Base-by-base conservation (phyloP, 306 rosid genomes). In the Malus asiatica region DNA sequence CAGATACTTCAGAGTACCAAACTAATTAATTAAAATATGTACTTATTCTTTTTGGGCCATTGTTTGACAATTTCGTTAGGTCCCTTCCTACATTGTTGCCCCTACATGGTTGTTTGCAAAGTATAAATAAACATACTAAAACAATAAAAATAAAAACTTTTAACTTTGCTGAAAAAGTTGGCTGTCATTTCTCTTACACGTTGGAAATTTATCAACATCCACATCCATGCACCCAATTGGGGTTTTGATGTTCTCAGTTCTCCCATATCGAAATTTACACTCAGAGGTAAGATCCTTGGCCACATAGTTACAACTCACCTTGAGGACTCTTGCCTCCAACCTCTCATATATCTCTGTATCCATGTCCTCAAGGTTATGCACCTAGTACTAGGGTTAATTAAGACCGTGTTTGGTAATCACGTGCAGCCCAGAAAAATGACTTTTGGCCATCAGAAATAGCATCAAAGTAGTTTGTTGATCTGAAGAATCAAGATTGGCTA, bases 201-300 rank as follows among this genome's bases (percentile, higher is more conserved):
- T 33, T 78, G 27, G 66, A 46, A 63, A 71, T 62, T 27, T 48
- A 75, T 76, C 59, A 45, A 71, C 16, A 71, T 83, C 76, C 59
- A 77, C 66, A 76, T 33, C 78, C 84, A 84, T 79, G 55, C 69
- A 83, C 77, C 74, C 53, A 38, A 15, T 42, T 22, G 79, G 82
- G 82, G 40, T 62, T 80, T 66, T 74, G 22, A 51, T 73, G 68
- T 19, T 53, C 71, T 72, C 63, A 62, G 52, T 23, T 11, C 19
- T n/a, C 58, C 57, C 71, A 20, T 53, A 12, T 13, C 66, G 57
- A 48, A 81, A 70, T 68, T 62, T 53, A 46, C 70, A 55, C 73
- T 32, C 20, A 44, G 73, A 42, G 69, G 68, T 78, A 53, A 72
- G 55, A 14, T 14, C 22, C 52, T 29, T 23, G 73, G 62, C 12